Base-by-base conservation (phyloP, 2,329 filamentous ascomycete species). In the Ascochyta lentis region DNA sequence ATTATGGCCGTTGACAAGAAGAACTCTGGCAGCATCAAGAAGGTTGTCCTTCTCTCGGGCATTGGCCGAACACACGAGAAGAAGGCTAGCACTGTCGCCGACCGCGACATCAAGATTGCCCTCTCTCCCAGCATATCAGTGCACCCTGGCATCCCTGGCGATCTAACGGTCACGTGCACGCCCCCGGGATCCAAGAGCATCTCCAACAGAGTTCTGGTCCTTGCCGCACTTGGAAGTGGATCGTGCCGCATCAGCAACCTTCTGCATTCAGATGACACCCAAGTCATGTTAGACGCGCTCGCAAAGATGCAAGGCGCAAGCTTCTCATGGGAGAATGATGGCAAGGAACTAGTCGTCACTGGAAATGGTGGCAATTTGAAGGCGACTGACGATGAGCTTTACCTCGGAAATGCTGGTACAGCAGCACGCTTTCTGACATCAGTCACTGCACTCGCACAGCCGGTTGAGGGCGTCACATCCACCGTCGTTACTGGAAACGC, bases 1-100 rank as follows among this genome's bases (percentile, higher is more conserved):
- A 96, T 96, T 74, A 99, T 99, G 95, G 92, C 90, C 0, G 89
- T 99, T 8, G 95, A 99, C 78, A 99, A 99, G 84, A 99, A 99
- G 82, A 99, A 99, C 64, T 90, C 96, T 40, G 95, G 95, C 2
- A 86, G 86, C 56, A 92, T 94, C 77, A 99, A 99, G 83, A 98
- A 96, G 78, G 90, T 99, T 60, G 94, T 97, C 6, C 84, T 99
- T 7, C 82, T 99, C 10, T 93, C 92, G 0, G 90, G 90, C 12
- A 96, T 99, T 71, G 95, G 95, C 54, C 86, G 89, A 68, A 96
- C 92, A 0, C 79, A 94, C 70, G 95, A 99, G 78, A 89, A 87
- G 50, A 90, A 89, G 74, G 95, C 95, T 26, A 97, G 89, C 65
- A 87, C 92, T 9, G 93, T 98, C n/a, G 85, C 89, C 10, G 96